Evolutionary conservation across 2,329 filamentous ascomycete genomes (phyloP), one percentile per base, ranked within the genome.

Genomic region (Cladorrhinum sp.): DNA sequence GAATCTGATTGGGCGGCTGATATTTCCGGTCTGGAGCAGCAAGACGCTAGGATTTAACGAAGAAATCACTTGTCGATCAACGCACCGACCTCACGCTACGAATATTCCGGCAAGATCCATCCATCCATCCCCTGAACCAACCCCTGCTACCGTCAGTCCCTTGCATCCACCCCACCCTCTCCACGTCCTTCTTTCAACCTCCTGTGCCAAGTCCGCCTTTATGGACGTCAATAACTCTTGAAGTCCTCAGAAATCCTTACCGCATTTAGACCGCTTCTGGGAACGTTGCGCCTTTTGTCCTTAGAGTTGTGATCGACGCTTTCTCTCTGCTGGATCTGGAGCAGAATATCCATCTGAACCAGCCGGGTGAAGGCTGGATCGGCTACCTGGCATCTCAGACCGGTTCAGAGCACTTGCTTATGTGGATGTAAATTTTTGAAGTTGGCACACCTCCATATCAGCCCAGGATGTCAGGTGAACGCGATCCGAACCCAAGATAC

Each of bases 141-240:
- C 13, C 41, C 53, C 13, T 20, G 41, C 10, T 56, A 48, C 22
- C 53, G 53, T 38, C 41, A 56, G 16, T 50, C 53, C 36, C 41
- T 22, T n/a, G 41, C 41, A 45, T 45, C n/a, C 3, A 45, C 12
- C 23, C 53, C 53, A 56, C 53, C 24, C 53, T 45, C 53, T n/a
- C 23, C 20, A 32, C 53, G 36, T 24, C 36, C 18, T 56, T 56
- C 53, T 56, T 56, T 56, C 38, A 56, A 56, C 53, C 38, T 56
- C 53, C 38, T 56, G n/a, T 29, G 53, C 53, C 53, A 56, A 56
- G 53, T 29, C 53, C 18, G 29, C 53, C n/a, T 45, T 38, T 16
- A 45, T 13, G 20, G 18, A 18, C n/a, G 10, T 45, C 16, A 45
- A 18, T n/a, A 45, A 41, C 36, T 16, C 16, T 41, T 16, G 36